Evolutionary conservation across 306 rosid genomes (phyloP).

Genomic region (Castanea mollissima): DNA sequence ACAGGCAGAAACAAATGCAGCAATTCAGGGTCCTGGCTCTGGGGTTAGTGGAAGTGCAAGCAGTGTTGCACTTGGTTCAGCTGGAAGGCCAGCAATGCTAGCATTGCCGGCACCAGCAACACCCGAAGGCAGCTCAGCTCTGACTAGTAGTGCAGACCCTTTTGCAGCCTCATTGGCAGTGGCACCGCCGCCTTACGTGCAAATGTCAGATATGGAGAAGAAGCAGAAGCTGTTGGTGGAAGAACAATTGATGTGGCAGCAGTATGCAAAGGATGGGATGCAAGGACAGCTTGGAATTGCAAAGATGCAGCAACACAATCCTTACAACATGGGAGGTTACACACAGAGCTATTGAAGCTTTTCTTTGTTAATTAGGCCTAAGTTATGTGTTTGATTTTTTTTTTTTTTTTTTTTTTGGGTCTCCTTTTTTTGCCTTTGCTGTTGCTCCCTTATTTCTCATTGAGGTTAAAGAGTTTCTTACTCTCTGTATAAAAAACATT

Average conservation of each 20-base stretch:
- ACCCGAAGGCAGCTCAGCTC: not conserved
- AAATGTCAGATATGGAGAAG: conserved; percentile 94
- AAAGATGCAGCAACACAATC: conserved; percentile 39
- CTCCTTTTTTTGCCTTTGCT: too few relatives aligned
- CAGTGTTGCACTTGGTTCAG: conserved; percentile 78
- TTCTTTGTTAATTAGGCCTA: conserved; percentile 8
- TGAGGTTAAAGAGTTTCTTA: too few relatives aligned
- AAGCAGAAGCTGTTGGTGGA: conserved; percentile 74
- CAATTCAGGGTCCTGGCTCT: conserved; percentile 45
- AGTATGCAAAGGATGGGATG: conserved; percentile 63
- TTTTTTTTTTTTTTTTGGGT: too few relatives aligned
- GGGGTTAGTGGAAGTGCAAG: conserved; percentile 80
- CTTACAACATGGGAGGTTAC: conserved; percentile 52
- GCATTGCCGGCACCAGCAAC: conserved; percentile 79
- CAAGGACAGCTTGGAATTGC: conserved; percentile 51
- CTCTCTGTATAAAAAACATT: too few relatives aligned
- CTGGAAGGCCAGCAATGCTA: conserved; percentile 69
- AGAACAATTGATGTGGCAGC: conserved; percentile 91
- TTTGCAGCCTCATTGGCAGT: conserved; percentile 75
- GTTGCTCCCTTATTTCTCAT: too few relatives aligned
- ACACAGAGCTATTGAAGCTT: conserved; percentile 46
- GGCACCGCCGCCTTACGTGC: conserved; percentile 85
- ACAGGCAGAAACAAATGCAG: conserved; percentile 34
- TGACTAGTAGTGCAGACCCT: conserved; percentile 42
- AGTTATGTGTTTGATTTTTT: not conserved